phyloP scores from a whole-genome alignment of 441 rosid species.

The Omphalea diandra region DNA sequence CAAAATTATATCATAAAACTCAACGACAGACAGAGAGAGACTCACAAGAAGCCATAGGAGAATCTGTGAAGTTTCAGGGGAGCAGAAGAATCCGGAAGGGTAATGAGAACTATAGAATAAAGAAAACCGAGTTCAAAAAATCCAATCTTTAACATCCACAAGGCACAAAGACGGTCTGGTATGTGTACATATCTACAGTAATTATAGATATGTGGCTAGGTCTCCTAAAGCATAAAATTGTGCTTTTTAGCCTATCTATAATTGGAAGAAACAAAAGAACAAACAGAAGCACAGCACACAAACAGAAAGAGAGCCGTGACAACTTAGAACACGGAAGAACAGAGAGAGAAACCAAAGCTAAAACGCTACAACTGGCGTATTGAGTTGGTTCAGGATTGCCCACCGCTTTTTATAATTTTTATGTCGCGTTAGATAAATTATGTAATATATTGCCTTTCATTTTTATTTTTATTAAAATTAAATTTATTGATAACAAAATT shows the following conservation, averaged over 20 bases:
- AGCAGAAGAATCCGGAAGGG: conserved; percentile 3
- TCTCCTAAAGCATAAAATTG: not conserved
- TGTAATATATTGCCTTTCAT: no score
- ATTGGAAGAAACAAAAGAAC: no score
- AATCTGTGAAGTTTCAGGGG: no score
- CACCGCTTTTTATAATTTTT: not conserved
- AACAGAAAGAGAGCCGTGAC: no score
- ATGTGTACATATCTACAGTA: no score
- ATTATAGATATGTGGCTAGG: not conserved
- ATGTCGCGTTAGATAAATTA: no score
- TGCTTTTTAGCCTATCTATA: not conserved
- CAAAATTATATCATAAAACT: not conserved
- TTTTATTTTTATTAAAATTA: no score
- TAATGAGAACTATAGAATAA: conserved; percentile 8
- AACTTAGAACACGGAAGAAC: not conserved
- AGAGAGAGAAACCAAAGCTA: not conserved
- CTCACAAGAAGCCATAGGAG: conserved; percentile 74
- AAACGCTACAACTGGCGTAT: not conserved
- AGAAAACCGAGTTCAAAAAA: conserved; percentile 12
- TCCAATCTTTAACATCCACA: conserved; percentile 2
- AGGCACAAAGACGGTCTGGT: not conserved
- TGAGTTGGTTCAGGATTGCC: not conserved
- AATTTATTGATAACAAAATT: no score
- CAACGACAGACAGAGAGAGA: conserved; percentile 13
- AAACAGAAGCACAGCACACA: no score